Base-by-base conservation (phyloP, 2,329 filamentous ascomycete genomes). In the Orbilia oligospora region DNA sequence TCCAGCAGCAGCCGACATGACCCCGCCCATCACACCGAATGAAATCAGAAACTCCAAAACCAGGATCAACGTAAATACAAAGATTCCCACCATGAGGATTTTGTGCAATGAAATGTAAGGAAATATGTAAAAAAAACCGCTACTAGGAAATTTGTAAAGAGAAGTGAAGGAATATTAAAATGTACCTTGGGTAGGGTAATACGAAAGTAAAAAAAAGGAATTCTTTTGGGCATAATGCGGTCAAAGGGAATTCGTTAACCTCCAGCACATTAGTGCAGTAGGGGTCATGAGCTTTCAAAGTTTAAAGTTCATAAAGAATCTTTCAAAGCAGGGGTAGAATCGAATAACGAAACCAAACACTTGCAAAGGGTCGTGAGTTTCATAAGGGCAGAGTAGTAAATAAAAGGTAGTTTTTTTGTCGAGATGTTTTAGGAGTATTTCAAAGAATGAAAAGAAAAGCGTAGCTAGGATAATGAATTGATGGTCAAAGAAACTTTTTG, bases 311-410 rank as follows among this genome's bases (percentile, higher is more conserved):
- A 66, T 71, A 79, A 18, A 66, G 63, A 64, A 38, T 46, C 51
- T 73, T 64, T 64, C 53, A 64, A 80, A 67, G 46, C 27, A 30
- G 67, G 55, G n/a, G 38, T 61, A 63, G 38, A 75, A 81, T 65
- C 70, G 76, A 81, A 70, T 22, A 63, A 72, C 71, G 69, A 73
- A 80, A 81, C 67, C 38, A 61, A 73, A 53, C 61, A 73, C 70
- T 66, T 67, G 58, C 73, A 77, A 65, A 73, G 61, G 36, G 33
- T 77, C 73, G 33, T 77, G 46, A 76, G 51, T 71, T 65, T 71
- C 73, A 46, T 66, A 38, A 36, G 53, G 30, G n/a, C 5, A 53
- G 33, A 16, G 14, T 58, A 30, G 33, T 58, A 66, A 68, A 65
- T 44, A 72, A 41, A 56, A 27, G 2, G 9, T 4, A 14, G 9